Evolutionary conservation across 352 stramenopile species (phyloP).

Genomic region (Phytopythium litorale): DNA sequence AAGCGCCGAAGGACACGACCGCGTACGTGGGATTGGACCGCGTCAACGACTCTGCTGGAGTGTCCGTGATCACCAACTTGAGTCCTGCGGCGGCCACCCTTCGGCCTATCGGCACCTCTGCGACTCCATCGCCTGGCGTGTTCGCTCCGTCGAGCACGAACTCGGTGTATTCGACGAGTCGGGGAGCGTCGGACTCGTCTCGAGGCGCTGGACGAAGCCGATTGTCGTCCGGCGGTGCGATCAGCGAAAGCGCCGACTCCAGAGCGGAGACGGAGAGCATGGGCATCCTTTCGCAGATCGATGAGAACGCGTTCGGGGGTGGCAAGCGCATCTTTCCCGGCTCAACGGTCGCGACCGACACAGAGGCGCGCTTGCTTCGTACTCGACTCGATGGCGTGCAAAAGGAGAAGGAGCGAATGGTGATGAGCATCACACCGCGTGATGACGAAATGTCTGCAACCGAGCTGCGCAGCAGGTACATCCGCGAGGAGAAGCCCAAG

Average conservation of each 20-base stretch:
- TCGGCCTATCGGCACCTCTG: constrained; percentile 17
- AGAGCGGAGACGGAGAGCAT: constrained; percentile 11
- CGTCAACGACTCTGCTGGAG: constrained; percentile 43
- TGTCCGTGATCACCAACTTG: constrained; percentile 77
- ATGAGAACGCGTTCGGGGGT: constrained; percentile 74
- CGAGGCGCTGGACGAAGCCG: not conserved
- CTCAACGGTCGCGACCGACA: constrained; percentile 64
- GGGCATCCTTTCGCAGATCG: constrained; percentile 71
- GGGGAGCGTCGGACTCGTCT: not conserved
- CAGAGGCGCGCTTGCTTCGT: constrained; percentile 73
- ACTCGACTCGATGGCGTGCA: constrained; percentile 74
- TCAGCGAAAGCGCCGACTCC: not conserved
- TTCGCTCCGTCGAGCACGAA: not conserved
- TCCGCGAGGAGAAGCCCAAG: constrained; percentile 38
- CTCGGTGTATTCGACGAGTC: not conserved
- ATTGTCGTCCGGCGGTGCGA: not conserved
- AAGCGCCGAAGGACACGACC: constrained; percentile 64
- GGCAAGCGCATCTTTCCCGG: constrained; percentile 64
- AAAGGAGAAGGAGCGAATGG: constrained; percentile 70
- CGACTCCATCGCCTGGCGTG: not conserved
- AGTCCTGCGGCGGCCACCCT: constrained; percentile 24
- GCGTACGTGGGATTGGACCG: constrained; percentile 77
- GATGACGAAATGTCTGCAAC: constrained; percentile 60
- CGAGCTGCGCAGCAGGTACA: constrained; percentile 49
- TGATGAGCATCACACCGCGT: constrained; percentile 17